Evolutionary conservation across 148 eudicot genomes (phyloP).

Genomic region (Fagopyrum homotropicum): DNA sequence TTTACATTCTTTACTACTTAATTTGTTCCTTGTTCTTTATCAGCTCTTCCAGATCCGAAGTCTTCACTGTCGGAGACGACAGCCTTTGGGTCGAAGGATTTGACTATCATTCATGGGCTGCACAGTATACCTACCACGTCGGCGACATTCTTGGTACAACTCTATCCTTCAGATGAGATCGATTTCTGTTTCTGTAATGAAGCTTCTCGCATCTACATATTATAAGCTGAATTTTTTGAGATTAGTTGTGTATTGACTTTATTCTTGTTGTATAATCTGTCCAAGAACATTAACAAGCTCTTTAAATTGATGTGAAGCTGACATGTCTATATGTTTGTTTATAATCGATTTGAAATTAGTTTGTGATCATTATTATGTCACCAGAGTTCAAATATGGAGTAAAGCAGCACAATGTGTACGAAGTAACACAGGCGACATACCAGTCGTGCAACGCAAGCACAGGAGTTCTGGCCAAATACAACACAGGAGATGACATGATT

Average conservation of each 20-base stretch:
- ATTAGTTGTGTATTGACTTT: neutral
- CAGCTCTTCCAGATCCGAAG: slow-evolving; percentile 19
- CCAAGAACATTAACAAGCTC: no score
- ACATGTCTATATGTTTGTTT: neutral
- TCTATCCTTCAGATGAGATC: slow-evolving; percentile 1
- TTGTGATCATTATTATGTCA: neutral
- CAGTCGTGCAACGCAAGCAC: slow-evolving; percentile 27
- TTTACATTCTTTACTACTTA: neutral
- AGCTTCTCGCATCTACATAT: neutral
- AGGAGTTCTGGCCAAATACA: slow-evolving; percentile 33
- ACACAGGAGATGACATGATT: slow-evolving; percentile 37
- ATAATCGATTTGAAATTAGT: no score
- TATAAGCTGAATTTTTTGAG: neutral
- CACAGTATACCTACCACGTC: slow-evolving; percentile 24
- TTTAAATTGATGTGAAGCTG: neutral
- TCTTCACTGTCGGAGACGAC: slow-evolving; percentile 34
- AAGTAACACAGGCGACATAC: slow-evolving; percentile 31
- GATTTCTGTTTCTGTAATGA: neutral
- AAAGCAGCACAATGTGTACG: slow-evolving; percentile 33
- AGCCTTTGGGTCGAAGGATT: slow-evolving; percentile 35
- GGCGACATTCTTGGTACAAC: slow-evolving; percentile 48
- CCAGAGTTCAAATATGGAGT: slow-evolving; percentile 35
- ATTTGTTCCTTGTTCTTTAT: slow-evolving; percentile 13
- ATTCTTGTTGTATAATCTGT: neutral
- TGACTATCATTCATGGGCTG: slow-evolving; percentile 32